Evolutionary conservation across 257 asterid genomes (phyloP).

Genomic region (Jacaranda mimosifolia): DNA sequence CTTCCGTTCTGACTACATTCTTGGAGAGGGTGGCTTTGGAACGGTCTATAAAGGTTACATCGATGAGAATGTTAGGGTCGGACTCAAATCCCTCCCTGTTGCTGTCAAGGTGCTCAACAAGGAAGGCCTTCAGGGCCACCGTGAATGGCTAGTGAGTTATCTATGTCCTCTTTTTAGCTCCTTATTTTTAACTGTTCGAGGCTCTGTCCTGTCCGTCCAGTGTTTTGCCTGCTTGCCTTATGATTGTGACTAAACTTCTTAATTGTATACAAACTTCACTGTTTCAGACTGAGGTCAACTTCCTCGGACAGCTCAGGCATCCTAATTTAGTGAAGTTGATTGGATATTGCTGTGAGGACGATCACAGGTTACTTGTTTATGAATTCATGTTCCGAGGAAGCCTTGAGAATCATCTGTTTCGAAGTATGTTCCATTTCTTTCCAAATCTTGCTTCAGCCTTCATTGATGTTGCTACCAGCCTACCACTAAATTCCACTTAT

Average conservation of each 20-base stretch:
- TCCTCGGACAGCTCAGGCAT: constrained; percentile 97
- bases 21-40: constrained; percentile 99
- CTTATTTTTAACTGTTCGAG: background rate
- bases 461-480: background rate
- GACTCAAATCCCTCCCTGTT: constrained; percentile 94
- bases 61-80: constrained; percentile 96
- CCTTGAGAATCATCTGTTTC: constrained; percentile 97
- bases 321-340: constrained; percentile 95
- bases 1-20: constrained; percentile 98
- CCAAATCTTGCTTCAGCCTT: constrained; percentile 32
- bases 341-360: constrained; percentile 99
- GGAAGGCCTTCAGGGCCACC: constrained; percentile 99
- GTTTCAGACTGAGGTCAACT: constrained; percentile 91
- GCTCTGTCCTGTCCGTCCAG: background rate
- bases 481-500: constrained; percentile 6
- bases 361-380: constrained; percentile 91
- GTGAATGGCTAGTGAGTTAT: constrained; percentile 92
- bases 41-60: constrained; percentile 98
- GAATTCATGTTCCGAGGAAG: constrained; percentile 99
- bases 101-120: constrained; percentile 98
- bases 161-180: background rate
- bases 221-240: background rate
- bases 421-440: constrained; percentile 73
- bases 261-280: constrained; percentile 24
- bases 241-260: constrained; percentile 4